phyloP scores from a whole-genome alignment of 1,139 yeast species.

The Hyphopichia fennica region DNA sequence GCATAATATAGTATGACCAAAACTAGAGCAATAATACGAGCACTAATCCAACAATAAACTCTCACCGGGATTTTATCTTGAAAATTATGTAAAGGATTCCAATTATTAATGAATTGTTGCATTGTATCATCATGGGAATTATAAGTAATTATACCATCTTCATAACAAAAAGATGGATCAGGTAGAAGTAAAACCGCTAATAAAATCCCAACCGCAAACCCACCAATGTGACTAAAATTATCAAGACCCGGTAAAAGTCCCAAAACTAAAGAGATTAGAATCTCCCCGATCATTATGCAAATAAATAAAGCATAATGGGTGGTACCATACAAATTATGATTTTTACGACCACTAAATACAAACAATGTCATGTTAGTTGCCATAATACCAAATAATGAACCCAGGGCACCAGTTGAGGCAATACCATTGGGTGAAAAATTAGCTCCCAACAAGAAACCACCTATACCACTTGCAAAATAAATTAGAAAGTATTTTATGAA shows the following conservation, averaged over 20 bases:
- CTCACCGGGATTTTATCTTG: constrained; percentile 33
- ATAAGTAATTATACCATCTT: constrained; percentile 42
- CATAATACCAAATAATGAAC: constrained; percentile 69
- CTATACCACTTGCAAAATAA: constrained; percentile 62
- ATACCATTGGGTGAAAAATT: constrained; percentile 71
- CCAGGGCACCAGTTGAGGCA: constrained; percentile 76
- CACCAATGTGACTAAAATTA: constrained; percentile 77
- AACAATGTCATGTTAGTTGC: constrained; percentile 62
- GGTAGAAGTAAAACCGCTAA: constrained; percentile 53
- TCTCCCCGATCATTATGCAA: constrained; percentile 52
- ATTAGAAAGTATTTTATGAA: constrained; percentile 53
- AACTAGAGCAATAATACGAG: constrained; percentile 47
- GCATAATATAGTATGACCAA: constrained; percentile 54
- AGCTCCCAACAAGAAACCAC: constrained; percentile 71
- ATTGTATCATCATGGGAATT: constrained; percentile 34
- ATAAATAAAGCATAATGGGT: constrained; percentile 47
- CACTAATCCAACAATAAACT: constrained; percentile 51
- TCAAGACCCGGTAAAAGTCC: constrained; percentile 76
- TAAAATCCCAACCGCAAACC: constrained; percentile 64
- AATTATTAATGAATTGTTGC: constrained; percentile 43
- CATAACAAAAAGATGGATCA: constrained; percentile 56
- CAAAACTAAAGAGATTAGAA: constrained; percentile 59
- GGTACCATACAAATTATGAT: constrained; percentile 44
- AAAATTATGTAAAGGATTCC: constrained; percentile 41
- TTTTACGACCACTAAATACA: constrained; percentile 53